phyloP scores from a whole-genome alignment of 2,329 filamentous ascomycete genomes.

The Cytospora chrysosperma region DNA sequence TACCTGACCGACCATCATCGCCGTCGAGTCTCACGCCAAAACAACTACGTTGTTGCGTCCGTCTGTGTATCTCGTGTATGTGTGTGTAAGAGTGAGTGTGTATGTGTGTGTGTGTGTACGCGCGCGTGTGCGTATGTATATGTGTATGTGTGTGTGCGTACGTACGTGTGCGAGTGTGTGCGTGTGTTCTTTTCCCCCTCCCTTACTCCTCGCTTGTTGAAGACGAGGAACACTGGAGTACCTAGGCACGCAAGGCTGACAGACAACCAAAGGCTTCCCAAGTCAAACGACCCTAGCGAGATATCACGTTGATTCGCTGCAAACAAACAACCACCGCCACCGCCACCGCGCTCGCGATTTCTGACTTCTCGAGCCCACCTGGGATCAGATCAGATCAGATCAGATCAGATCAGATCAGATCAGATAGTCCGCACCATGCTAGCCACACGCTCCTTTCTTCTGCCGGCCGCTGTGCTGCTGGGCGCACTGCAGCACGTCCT shows the following conservation, averaged over 20 bases:
- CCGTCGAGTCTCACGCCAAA: too few relatives aligned
- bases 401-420: too few relatives aligned
- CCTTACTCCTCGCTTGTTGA: too few relatives aligned
- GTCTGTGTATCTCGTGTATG: too few relatives aligned
- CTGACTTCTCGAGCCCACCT: background rate
- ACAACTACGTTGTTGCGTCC: too few relatives aligned
- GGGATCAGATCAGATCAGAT: too few relatives aligned
- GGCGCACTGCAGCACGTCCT: constrained; percentile 45
- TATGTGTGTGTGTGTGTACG: background rate
- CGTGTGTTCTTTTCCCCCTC: background rate
- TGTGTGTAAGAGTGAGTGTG: background rate
- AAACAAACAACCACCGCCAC: too few relatives aligned
- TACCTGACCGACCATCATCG: background rate
- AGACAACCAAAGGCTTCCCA: background rate
- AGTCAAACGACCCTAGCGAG: background rate
- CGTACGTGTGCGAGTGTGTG: background rate
- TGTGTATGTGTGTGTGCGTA: background rate
- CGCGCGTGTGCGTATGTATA: too few relatives aligned
- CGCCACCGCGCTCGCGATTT: background rate
- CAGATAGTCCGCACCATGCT: constrained; percentile 26
- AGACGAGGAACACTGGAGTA: background rate
- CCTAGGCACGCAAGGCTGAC: background rate
- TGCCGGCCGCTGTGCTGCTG: constrained; percentile 41
- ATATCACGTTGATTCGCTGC: background rate
- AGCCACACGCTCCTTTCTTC: constrained; percentile 30